Base-by-base conservation (phyloP, 1,284 basidiomycete genomes). In the Naganishia cerealis region DNA sequence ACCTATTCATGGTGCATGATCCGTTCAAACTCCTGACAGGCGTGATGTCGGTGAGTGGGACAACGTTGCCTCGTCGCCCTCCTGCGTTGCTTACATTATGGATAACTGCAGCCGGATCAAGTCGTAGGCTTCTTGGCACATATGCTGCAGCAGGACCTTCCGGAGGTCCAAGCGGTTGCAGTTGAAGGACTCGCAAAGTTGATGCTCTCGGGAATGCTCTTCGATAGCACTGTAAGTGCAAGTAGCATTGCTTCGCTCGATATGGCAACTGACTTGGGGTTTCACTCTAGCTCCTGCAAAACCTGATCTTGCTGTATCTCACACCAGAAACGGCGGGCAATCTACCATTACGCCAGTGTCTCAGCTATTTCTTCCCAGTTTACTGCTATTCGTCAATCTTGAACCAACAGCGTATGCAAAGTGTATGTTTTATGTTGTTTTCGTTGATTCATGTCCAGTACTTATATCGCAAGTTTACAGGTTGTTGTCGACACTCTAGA, bases 301-400 rank as follows among this genome's bases (percentile, higher is more conserved):
- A 87, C 67, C 85, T 97, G 1, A 86, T 94, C 1, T 80, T 93
- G 38, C 85, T 89, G 26, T 99, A 95, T 80, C 87, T 98, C 72
- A 91, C 90, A 0, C 91, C 92, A 1, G 88, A 91, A 69, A 96
- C 93, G 0, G 84, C 83, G 15, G 86, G 88, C 48, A 98, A 97
- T 76, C 89, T 91, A 74, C 87, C 92, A 71, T 82, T 98, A 38
- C 84, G 93, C 65, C 95, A 98, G 80, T 97, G 94, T 77, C 82
- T 99, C 33, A 89, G 92, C 21, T 98, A 98, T 81, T 98, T 98
- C 84, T 89, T 99, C 81, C 93, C 94, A 0, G 88, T 94, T 0
- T 98, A 92, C 78, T 92, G 91, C 78, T 94, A 91, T 78, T 92
- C 92, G 0, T 89, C 90, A 0, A 81, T 87, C 1, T 80, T 78